Percentiles rank a stretch among this genome's conserved stretches.
These are phyloP conservation scores for Candolleomyces eurysporus DNA, from an alignment of 768 basidiomycete species.

Conservation along the genomic window DNA sequence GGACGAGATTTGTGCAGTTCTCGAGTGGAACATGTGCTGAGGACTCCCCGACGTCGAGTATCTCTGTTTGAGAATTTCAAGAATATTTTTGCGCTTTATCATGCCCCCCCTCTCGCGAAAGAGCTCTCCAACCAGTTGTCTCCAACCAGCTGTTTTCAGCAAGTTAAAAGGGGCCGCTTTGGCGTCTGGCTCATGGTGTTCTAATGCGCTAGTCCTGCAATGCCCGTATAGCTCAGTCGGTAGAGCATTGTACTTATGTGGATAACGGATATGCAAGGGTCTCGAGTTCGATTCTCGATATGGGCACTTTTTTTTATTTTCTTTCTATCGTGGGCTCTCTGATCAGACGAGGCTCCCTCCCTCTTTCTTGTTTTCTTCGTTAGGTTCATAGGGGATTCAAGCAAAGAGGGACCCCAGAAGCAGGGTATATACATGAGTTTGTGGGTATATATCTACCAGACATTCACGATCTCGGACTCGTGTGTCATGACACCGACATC, in stretches of 20 bases:
- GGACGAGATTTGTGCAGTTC: conserved; percentile 62
- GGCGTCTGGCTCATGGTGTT: background rate
- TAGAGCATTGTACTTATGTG: conserved; percentile 63
- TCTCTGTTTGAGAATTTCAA: background rate
- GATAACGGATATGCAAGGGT: conserved; percentile 51
- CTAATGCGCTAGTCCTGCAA: background rate
- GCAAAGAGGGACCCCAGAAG: no score
- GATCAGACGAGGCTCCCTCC: no score
- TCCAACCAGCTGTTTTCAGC: no score
- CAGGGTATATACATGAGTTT: no score
- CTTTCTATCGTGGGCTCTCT: no score
- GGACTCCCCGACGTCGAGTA: conserved; percentile 19
- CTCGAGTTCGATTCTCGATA: conserved; percentile 56
- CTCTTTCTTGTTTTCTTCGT: no score
- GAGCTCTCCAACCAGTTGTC: no score
- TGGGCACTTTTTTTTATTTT: conserved; percentile 37
- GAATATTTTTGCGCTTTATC: no score
- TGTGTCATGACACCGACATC: conserved; percentile 87
- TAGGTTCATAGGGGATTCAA: no score
- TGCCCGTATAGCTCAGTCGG: conserved; percentile 56
- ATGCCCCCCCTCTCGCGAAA: no score
- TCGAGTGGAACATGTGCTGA: conserved; percentile 43
- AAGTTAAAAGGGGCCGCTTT: no score
- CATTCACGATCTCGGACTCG: conserved; percentile 70
- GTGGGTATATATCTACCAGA: conserved; percentile 37